phyloP scores from a whole-genome alignment of 208 protist species.

The Leishmania arabica region DNA sequence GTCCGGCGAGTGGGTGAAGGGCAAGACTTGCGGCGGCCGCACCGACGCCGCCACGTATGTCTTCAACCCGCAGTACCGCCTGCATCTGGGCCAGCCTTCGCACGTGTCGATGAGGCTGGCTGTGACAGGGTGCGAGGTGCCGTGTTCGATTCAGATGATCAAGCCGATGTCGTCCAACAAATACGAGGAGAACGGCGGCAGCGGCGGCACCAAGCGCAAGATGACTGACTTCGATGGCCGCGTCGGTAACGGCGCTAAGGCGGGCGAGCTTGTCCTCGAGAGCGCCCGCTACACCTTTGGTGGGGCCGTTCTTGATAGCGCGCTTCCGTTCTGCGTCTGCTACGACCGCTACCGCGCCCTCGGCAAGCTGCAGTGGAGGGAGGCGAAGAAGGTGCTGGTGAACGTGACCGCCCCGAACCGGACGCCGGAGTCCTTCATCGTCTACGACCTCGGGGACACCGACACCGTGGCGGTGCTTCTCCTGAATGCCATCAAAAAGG shows the following conservation, averaged over 20 bases:
- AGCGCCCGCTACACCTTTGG: constrained; percentile 60
- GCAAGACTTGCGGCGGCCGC: constrained; percentile 74
- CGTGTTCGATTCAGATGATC: constrained; percentile 46
- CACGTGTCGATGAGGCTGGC: constrained; percentile 60
- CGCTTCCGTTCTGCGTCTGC: constrained; percentile 52
- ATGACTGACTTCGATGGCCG: constrained; percentile 38
- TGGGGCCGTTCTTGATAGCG: constrained; percentile 69
- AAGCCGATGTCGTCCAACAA: constrained; percentile 35
- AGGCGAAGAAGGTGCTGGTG: constrained; percentile 42
- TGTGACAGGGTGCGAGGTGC: constrained; percentile 33
- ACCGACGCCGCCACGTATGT: constrained; percentile 61
- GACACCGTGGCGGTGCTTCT: constrained; percentile 45
- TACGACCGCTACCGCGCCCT: constrained; percentile 57
- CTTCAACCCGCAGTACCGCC: constrained; percentile 75
- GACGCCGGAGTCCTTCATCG: constrained; percentile 21
- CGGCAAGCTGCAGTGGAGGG: constrained; percentile 40
- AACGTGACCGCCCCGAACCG: constrained; percentile 17
- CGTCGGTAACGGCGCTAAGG: constrained; percentile 43
- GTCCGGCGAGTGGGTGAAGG: constrained; percentile 64
- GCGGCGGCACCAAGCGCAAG: constrained; percentile 6
- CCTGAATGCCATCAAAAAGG: constrained; percentile 45
- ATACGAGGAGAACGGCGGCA: constrained; percentile 12
- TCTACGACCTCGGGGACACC: constrained; percentile 43
- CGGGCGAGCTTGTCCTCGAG: constrained; percentile 54
- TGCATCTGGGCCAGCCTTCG: constrained; percentile 57